A percentile compares a stretch with the other conserved stretches of the same genome.
phyloP scores from a whole-genome alignment of 2,329 filamentous ascomycete species.

The Trichophyton equinum region DNA sequence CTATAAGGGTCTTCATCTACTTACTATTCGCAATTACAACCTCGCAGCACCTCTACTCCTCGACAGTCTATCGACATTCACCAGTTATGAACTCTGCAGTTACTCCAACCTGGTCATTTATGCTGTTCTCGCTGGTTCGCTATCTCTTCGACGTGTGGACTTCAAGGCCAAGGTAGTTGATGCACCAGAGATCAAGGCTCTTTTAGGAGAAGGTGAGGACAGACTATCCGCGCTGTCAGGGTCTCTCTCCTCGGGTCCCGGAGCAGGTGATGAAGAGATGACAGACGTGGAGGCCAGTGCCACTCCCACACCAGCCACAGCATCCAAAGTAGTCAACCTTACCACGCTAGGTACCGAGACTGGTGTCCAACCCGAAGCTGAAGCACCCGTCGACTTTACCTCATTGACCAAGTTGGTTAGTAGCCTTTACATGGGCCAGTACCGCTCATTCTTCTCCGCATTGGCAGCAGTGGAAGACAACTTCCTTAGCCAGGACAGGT shows the following conservation, averaged over 20 bases:
- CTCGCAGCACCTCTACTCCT: slow-evolving; percentile 83
- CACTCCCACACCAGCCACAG: slow-evolving; percentile 38
- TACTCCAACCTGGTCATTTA: slow-evolving; percentile 93
- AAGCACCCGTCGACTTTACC: slow-evolving; percentile 76
- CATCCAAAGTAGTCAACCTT: slow-evolving; percentile 70
- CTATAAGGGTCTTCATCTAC: slow-evolving; percentile 86
- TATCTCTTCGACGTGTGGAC: slow-evolving; percentile 90
- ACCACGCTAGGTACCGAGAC: slow-evolving; percentile 61
- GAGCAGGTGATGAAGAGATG: slow-evolving; percentile 64
- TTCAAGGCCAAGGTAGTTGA: slow-evolving; percentile 99
- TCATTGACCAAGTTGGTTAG: slow-evolving; percentile 77
- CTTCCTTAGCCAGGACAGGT: slow-evolving; percentile 88
- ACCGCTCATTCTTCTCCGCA: slow-evolving; percentile 84
- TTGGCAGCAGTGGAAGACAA: slow-evolving; percentile 82
- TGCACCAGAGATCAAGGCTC: slow-evolving; percentile 94
- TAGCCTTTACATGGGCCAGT: slow-evolving; percentile 86
- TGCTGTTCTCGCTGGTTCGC: slow-evolving; percentile 84
- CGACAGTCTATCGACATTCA: slow-evolving; percentile 95
- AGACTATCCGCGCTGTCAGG: slow-evolving; percentile 73
- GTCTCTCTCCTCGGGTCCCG: slow-evolving; percentile 66
- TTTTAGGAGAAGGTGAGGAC: slow-evolving; percentile 80
- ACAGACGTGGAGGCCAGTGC: slow-evolving; percentile 37
- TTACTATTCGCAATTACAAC: slow-evolving; percentile 84
- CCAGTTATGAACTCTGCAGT: slow-evolving; percentile 94
- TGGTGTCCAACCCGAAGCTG: slow-evolving; percentile 58